A percentile compares a stretch with the other conserved stretches of the same genome.
Evolutionary conservation across 176 grass and related monocot species (phyloP).

Genomic region (Chrysopogon serrulatus): DNA sequence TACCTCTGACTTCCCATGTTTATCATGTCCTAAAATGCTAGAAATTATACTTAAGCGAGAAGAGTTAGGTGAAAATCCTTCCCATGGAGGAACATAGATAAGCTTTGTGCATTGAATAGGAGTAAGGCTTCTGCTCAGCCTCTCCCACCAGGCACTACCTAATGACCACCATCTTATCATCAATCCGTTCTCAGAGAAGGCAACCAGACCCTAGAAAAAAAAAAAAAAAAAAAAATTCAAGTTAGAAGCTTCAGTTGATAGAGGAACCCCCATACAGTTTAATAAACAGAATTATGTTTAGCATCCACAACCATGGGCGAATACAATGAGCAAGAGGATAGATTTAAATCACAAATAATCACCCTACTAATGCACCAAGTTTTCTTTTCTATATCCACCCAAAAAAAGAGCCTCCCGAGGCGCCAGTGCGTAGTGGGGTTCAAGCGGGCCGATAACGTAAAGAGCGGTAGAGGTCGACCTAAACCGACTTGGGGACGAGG

Average conservation of each 20-base stretch:
- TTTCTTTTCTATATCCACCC: too few species aligned
- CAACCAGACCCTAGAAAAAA: constrained; percentile 65
- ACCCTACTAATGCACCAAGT: too few species aligned
- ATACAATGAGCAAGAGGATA: neutral
- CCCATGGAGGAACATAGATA: constrained; percentile 96
- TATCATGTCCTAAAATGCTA: constrained; percentile 58
- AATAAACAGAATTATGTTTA: constrained; percentile 7
- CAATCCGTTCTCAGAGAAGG: constrained; percentile 96
- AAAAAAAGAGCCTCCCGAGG: too few species aligned
- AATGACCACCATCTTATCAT: constrained; percentile 99
- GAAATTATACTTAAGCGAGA: constrained; percentile 92
- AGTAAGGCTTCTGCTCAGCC: constrained; percentile 83
- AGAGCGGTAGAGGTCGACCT: too few species aligned
- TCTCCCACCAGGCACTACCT: constrained; percentile 95
- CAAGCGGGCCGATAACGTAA: too few species aligned
- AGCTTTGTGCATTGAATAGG: constrained; percentile 96
- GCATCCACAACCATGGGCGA: neutral
- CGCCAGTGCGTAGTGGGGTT: too few species aligned
- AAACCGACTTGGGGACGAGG: too few species aligned
- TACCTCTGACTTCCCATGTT: constrained; percentile 60
- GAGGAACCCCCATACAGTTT: neutral
- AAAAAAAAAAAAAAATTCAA: neutral
- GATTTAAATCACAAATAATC: neutral
- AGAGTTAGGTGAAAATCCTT: constrained; percentile 90
- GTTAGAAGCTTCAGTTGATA: constrained; percentile 19